These are phyloP conservation scores for Lepiota venenata DNA, from an alignment of 768 basidiomycete genomes.

Conservation along the genomic window DNA sequence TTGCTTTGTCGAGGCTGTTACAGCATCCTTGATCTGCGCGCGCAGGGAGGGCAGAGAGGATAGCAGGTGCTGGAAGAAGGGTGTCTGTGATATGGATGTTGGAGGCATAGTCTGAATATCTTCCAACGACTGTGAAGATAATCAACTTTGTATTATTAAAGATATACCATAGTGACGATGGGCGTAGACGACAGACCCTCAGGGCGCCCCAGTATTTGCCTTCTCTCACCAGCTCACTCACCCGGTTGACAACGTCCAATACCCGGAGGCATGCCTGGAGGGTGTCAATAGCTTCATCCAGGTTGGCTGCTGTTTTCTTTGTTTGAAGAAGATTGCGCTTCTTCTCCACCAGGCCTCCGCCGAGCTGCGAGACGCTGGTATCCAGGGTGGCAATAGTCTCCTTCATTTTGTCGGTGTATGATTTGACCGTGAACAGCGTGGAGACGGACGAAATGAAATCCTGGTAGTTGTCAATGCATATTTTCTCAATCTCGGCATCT, in stretches of 20 bases:
- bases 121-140: slow-evolving; percentile 74
- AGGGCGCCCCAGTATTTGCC: slow-evolving; percentile 97
- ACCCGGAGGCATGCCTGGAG: slow-evolving; percentile 91
- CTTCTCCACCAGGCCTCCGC: slow-evolving; percentile 87
- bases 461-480: slow-evolving; percentile 95
- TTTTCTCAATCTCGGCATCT: slow-evolving; percentile 93
- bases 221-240: slow-evolving; percentile 89
- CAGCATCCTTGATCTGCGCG: slow-evolving; percentile 86
- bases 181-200: slow-evolving; percentile 62
- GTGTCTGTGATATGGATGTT: slow-evolving; percentile 86
- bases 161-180: slow-evolving; percentile 23
- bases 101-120: slow-evolving; percentile 91
- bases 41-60: slow-evolving; percentile 90
- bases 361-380: slow-evolving; percentile 83
- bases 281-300: slow-evolving; percentile 96
- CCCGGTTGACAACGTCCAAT: slow-evolving; percentile 88
- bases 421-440: slow-evolving; percentile 93
- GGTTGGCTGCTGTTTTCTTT: slow-evolving; percentile 88
- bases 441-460: slow-evolving; percentile 97
- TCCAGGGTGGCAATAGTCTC: slow-evolving; percentile 91
- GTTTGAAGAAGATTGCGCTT: slow-evolving; percentile 87
- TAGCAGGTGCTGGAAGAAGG: slow-evolving; percentile 88
- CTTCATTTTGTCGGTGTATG: slow-evolving; percentile 92
- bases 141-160: slow-evolving; percentile 27
- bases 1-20: slow-evolving; percentile 92